These are phyloP conservation scores for Russula olivacea DNA, from an alignment of 768 basidiomycete genomes.

Conservation along the genomic window DNA sequence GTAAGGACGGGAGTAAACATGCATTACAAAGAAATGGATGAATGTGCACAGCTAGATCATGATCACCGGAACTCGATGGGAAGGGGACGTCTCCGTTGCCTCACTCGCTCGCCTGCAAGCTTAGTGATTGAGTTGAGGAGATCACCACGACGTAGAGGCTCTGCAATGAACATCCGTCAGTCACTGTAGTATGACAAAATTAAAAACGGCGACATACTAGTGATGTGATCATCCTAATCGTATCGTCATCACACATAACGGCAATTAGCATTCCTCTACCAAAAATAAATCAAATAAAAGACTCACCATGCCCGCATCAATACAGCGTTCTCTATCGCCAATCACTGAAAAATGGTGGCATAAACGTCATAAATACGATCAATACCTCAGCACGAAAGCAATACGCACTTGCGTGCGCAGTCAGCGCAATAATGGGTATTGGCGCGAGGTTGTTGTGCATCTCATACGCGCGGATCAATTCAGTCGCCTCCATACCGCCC, in stretches of 20 bases:
- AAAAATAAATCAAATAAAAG: neutral
- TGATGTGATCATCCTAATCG: constrained; percentile 67
- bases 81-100: constrained; percentile 19
- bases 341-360: constrained; percentile 54
- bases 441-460: constrained; percentile 58
- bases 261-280: neutral
- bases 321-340: constrained; percentile 71
- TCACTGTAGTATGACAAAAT: neutral
- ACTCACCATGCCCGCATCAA: constrained; percentile 65
- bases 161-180: constrained; percentile 33
- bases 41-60: neutral
- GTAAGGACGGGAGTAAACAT: neutral
- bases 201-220: constrained; percentile 46
- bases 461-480: constrained; percentile 84
- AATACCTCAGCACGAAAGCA: neutral
- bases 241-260: neutral
- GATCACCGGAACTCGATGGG: constrained; percentile 19
- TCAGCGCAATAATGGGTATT: constrained; percentile 92
- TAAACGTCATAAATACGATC: neutral
- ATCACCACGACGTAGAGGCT: constrained; percentile 75
- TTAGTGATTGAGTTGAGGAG: constrained; percentile 78
- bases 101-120: constrained; percentile 58
- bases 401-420: constrained; percentile 89
- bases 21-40: neutral
- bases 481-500: constrained; percentile 98